These are phyloP conservation scores for Lasiodiplodia sp. DNA, from an alignment of 2,329 filamentous ascomycete genomes.

Conservation along the genomic window DNA sequence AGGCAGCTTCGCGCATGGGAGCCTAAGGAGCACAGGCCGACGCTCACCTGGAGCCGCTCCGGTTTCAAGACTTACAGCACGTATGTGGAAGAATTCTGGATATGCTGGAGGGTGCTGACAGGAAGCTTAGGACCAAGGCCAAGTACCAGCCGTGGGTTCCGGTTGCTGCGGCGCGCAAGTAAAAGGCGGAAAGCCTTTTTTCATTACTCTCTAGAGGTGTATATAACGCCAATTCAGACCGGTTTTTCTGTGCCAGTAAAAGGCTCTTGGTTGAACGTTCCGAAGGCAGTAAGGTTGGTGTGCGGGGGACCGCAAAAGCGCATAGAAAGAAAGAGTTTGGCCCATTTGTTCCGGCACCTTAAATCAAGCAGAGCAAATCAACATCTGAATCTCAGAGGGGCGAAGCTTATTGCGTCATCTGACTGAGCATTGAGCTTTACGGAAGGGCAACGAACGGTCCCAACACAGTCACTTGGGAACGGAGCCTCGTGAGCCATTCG, in stretches of 20 bases:
- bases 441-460: not conserved
- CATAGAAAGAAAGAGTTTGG: not conserved
- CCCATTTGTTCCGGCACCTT: not conserved
- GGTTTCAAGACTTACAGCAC: slow-evolving; percentile 96
- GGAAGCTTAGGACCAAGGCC: slow-evolving; percentile 53
- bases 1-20: slow-evolving; percentile 78
- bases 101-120: slow-evolving; percentile 1
- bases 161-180: slow-evolving; percentile 51
- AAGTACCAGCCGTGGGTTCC: slow-evolving; percentile 59
- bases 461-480: not conserved
- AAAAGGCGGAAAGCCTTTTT: not conserved
- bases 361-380: not conserved
- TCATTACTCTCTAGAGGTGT: slow-evolving; percentile 11
- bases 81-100: slow-evolving; percentile 63
- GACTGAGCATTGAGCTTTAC: not conserved
- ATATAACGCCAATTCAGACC: slow-evolving; percentile 25
- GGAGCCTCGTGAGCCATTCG: not conserved
- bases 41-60: slow-evolving; percentile 75
- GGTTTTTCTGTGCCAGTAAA: not conserved
- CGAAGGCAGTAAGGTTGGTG: not conserved
- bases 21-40: slow-evolving; percentile 73
- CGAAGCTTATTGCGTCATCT: not conserved
- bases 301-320: not conserved
- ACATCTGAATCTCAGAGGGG: not conserved
- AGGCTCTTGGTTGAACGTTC: not conserved